Evolutionary conservation across 768 basidiomycete species (phyloP), one percentile per base, ranked within the genome.

Genomic region (Mycena olivaceomarginata): DNA sequence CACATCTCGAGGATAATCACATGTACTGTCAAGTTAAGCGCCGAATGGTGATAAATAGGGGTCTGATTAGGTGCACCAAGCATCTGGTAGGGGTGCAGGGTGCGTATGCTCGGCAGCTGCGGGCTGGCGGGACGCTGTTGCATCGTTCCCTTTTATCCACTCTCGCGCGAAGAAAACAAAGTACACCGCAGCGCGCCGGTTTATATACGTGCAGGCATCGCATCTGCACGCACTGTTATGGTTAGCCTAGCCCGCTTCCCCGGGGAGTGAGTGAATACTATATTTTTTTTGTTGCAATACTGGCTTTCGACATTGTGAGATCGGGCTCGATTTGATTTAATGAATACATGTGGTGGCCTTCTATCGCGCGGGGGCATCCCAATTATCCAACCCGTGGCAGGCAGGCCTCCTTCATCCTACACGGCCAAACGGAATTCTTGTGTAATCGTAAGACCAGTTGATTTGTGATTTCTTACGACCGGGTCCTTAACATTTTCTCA

Each of bases 41-140:
- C n/a, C n/a, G n/a, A n/a, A n/a, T n/a, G n/a, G n/a, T n/a, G n/a
- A n/a, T n/a, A n/a, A n/a, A n/a, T n/a, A n/a, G n/a, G n/a, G n/a
- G n/a, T n/a, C n/a, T n/a, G n/a, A n/a, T n/a, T n/a, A n/a, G n/a
- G n/a, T n/a, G n/a, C n/a, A n/a, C n/a, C n/a, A n/a, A n/a, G n/a
- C n/a, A n/a, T n/a, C n/a, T n/a, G 89, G 84, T 91, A 92, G 40
- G 92, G 92, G 82, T 94, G 93, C 31, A 95, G 86, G 45, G 93
- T 91, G 67, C 91, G 92, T 81, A 95, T 94, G 65, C 94, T 92
- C 5, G 94, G 94, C 39, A 95, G 87, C 39, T 48, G 75, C 74
- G 71, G 75, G 56, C 78, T 74, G 74, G 67, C 46, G 64, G 56
- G 56, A 66, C 70, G 66, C 72, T 66, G 71, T 63, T 45, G 43